Conservation (phyloP, 2,329 filamentous ascomycete genomes). For the Diplodia intermedia region DNA sequence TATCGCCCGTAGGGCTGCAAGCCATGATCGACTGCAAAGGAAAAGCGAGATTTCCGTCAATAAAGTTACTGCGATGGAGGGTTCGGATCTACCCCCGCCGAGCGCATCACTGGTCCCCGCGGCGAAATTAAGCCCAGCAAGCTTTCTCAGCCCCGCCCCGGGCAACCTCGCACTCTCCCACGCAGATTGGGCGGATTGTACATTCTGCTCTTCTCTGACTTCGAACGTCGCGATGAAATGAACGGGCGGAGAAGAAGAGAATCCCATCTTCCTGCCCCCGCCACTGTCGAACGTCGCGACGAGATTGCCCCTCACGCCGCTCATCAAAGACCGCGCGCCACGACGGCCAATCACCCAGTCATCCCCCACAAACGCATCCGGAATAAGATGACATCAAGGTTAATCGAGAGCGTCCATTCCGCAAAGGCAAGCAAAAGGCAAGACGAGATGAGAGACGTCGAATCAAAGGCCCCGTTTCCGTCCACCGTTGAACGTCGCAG, state of each 20-base stretch:
- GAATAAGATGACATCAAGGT: not conserved
- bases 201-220: not conserved
- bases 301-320: constrained; percentile 1
- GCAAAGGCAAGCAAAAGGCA: not conserved
- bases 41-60: constrained; percentile 3
- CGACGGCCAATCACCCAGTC: constrained; percentile 1
- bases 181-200: not conserved
- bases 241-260: not conserved
- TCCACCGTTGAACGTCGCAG: constrained; percentile 5
- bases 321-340: constrained; percentile 5
- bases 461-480: not conserved
- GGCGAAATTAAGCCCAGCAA: not conserved
- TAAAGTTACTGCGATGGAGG: not conserved
- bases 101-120: not conserved
- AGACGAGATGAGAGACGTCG: not conserved
- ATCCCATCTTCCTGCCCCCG: not conserved
- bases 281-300: constrained; percentile 9
- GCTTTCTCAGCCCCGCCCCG: not conserved
- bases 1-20: not conserved
- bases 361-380: not conserved
- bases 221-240: not conserved
- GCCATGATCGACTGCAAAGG: not conserved
- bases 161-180: not conserved
- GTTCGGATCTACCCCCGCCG: not conserved
- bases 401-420: not conserved